Evolutionary conservation across 192 early-diverging fungal genomes (phyloP), one percentile per base, ranked within the genome.

Genomic region (Coemansia reversa): DNA sequence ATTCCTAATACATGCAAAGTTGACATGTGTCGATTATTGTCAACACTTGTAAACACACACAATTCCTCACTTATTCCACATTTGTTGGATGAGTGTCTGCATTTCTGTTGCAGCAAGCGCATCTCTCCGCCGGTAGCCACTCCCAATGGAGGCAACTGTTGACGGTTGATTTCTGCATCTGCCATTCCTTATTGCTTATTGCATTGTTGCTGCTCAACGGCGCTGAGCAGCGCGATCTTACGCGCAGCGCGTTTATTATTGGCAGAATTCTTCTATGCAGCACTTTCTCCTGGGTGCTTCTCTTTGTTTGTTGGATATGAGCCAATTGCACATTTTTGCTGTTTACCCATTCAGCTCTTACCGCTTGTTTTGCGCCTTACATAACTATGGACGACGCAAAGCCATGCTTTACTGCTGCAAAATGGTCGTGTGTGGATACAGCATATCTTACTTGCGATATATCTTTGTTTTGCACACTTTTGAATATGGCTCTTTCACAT

Each of bases 1-100:
- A 50, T 50, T 60, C 28, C 45, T 28, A 22, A 50, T 49, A 45
- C 59, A 60, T 60, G 59, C 59, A 47, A 45, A 45, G 3, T 45
- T 45, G 39, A 14, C 39, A 45, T 45, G 39, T 14, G 39, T 45
- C 39, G 14, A 12, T 45, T 45, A 45, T 45, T 35, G 58, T 32
- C 19, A 7, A 20, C 55, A 57, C 55, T 35, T 57, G 24, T n/a
- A 27, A 19, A 32, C 55, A 57, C 55, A 20, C 33, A 20, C 29
- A 27, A 27, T 18, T 24, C 33, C 52, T 54, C 25, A 24, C 28
- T 24, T 25, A 47, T 58, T 58, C 29, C 9, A 27, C 29, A 20
- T 57, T 30, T 57, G 14, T 45, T 45, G 39, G 39, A 45, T 45
- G 35, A 12, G 39, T 45, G 39, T 14, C 12, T 12, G 14, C 39